These are phyloP conservation scores for Gaultheria prostrata DNA, from an alignment of 148 eudicot genomes.

Conservation along the genomic window DNA sequence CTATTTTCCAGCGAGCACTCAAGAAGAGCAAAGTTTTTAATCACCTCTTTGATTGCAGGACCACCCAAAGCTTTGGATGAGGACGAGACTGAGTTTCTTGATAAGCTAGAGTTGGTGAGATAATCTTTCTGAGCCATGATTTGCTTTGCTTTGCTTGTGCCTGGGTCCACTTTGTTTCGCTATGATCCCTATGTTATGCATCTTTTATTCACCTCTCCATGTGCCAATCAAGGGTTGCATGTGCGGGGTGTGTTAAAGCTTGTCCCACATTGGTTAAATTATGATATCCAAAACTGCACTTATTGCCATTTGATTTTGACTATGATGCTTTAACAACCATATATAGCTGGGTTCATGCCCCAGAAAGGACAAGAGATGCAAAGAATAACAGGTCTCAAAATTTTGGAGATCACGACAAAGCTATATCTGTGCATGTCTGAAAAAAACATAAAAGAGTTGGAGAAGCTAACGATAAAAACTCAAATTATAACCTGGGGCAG, in stretches of 20 bases:
- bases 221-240: no score
- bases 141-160: neutral
- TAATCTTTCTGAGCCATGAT: constrained; percentile 2
- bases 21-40: neutral
- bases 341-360: neutral
- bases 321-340: neutral
- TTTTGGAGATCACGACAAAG: neutral
- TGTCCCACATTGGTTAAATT: no score
- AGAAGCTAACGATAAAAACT: neutral
- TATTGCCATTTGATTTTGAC: no score
- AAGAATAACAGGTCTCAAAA: neutral
- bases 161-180: no score
- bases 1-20: neutral
- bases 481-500: neutral
- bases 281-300: no score
- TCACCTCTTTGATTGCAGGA: constrained; percentile 46
- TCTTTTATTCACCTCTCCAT: no score
- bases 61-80: constrained; percentile 98
- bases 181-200: no score
- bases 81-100: constrained; percentile 94
- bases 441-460: neutral
- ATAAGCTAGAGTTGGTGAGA: constrained; percentile 66
- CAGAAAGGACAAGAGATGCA: neutral
- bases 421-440: neutral
- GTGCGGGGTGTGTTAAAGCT: no score